Percentiles rank a stretch among this genome's conserved stretches.
Evolutionary conservation across 129 eudicot species (phyloP).

Genomic region (Saussurea involucrata): DNA sequence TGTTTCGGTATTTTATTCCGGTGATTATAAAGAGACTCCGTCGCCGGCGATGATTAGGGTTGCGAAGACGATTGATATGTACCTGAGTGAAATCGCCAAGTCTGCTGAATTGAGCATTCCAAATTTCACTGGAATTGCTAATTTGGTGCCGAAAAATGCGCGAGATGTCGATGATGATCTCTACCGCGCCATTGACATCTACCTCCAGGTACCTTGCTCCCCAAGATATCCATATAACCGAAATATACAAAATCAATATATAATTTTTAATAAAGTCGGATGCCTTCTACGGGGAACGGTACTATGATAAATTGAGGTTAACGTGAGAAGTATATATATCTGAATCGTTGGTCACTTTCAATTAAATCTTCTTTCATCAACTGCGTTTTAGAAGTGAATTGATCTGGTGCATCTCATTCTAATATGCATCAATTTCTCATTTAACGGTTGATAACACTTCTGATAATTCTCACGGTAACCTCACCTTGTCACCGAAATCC

Average conservation of each 20-base stretch:
- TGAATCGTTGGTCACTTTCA: too few species aligned
- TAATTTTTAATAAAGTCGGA: too few species aligned
- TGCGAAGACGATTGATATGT: conserved; percentile 74
- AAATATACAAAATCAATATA: not conserved
- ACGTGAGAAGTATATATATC: too few species aligned
- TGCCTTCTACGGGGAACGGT: too few species aligned
- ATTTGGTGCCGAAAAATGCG: conserved; percentile 65
- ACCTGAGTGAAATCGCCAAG: conserved; percentile 67
- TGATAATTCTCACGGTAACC: too few species aligned
- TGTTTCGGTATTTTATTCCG: conserved; percentile 61
- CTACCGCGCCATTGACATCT: conserved; percentile 77
- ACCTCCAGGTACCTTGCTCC: conserved; percentile 47
- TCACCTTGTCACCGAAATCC: too few species aligned
- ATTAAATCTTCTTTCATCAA: too few species aligned
- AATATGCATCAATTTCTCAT: too few species aligned
- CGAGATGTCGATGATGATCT: conserved; percentile 82
- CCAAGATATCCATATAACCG: not conserved
- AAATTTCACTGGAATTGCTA: conserved; percentile 82
- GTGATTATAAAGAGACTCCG: conserved; percentile 52
- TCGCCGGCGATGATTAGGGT: conserved; percentile 58
- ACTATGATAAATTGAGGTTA: too few species aligned
- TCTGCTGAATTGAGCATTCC: conserved; percentile 56
- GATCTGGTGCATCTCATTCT: too few species aligned
- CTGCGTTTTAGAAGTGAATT: too few species aligned
- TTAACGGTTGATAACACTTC: too few species aligned